phyloP scores from a whole-genome alignment of 2,329 filamentous ascomycete species.

The Claviceps citrina region DNA sequence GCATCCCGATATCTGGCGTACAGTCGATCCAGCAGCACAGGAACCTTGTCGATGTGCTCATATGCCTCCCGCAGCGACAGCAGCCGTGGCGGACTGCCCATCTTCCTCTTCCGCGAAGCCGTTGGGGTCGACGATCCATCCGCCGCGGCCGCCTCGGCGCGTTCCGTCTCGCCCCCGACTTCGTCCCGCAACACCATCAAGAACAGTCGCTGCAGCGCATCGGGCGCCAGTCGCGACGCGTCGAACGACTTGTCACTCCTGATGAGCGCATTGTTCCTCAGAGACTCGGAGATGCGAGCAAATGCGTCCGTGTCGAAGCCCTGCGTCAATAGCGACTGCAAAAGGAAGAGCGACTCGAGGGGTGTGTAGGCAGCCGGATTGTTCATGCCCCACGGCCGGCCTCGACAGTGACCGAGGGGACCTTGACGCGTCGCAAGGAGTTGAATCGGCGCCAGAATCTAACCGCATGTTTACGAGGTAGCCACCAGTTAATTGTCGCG shows the following conservation, averaged over 20 bases:
- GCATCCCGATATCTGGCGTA: constrained; percentile 61
- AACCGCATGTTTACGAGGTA: neutral
- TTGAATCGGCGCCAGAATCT: constrained; percentile 41
- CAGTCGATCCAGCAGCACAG: constrained; percentile 54
- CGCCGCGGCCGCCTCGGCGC: constrained; percentile 11
- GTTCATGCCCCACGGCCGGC: constrained; percentile 41
- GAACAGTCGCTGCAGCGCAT: constrained; percentile 67
- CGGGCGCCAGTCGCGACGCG: constrained; percentile 55
- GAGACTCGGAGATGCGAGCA: constrained; percentile 53
- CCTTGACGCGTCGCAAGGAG: constrained; percentile 35
- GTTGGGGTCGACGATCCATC: constrained; percentile 33
- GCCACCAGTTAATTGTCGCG: neutral
- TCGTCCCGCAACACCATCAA: constrained; percentile 63
- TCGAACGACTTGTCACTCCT: constrained; percentile 58
- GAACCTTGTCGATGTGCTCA: constrained; percentile 52
- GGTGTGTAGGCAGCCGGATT: constrained; percentile 54
- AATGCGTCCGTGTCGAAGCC: constrained; percentile 53
- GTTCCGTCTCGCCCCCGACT: constrained; percentile 34
- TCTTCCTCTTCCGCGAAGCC: constrained; percentile 59
- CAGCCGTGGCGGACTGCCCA: constrained; percentile 46
- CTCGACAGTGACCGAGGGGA: constrained; percentile 41
- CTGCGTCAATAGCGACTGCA: constrained; percentile 59
- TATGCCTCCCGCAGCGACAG: constrained; percentile 51
- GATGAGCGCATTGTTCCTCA: constrained; percentile 60
- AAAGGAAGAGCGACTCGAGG: constrained; percentile 74